These are phyloP conservation scores for Lippia alba DNA, from an alignment of 305 asterid genomes.

Conservation along the genomic window DNA sequence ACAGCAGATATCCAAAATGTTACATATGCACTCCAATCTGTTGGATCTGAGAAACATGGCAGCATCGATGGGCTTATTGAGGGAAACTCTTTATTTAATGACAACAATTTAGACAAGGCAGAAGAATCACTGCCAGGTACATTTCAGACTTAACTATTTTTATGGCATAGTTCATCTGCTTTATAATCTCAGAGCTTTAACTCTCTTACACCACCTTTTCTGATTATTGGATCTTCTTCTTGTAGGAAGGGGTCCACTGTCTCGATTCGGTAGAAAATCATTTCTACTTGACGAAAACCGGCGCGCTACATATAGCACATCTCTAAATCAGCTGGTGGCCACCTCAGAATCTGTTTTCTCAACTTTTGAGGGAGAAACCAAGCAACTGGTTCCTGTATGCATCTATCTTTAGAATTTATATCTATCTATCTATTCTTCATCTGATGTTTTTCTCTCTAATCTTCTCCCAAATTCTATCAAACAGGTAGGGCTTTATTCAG, in stretches of 20 bases:
- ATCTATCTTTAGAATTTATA: slow-evolving; percentile 23
- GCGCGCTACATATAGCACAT: slow-evolving; percentile 69
- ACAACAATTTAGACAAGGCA: slow-evolving; percentile 63
- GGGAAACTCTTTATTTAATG: slow-evolving; percentile 56
- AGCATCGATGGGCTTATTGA: slow-evolving; percentile 63
- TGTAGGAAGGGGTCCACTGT: slow-evolving; percentile 63
- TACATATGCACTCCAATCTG: slow-evolving; percentile 50
- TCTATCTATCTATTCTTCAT: slow-evolving; percentile 26
- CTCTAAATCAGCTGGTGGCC: slow-evolving; percentile 50
- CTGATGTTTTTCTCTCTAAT: slow-evolving; percentile 16
- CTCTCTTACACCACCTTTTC: slow-evolving; percentile 15
- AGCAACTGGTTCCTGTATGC: slow-evolving; percentile 90
- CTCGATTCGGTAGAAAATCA: slow-evolving; percentile 70
- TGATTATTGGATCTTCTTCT: slow-evolving; percentile 33
- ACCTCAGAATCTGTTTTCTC: slow-evolving; percentile 72
- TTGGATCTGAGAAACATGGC: slow-evolving; percentile 58
- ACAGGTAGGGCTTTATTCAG: slow-evolving; percentile 94
- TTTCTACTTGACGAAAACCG: slow-evolving; percentile 70
- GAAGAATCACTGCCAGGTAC: slow-evolving; percentile 84
- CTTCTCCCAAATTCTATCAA: slow-evolving; percentile 33
- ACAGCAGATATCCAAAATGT: slow-evolving; percentile 58
- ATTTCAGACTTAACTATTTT: slow-evolving; percentile 1
- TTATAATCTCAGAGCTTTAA: slow-evolving; percentile 1
- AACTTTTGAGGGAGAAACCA: slow-evolving; percentile 91
- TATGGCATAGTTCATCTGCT: slow-evolving; percentile 18